Conservation (phyloP, 1,139 yeast species). For the Saccharomyces hybrid region DNA sequence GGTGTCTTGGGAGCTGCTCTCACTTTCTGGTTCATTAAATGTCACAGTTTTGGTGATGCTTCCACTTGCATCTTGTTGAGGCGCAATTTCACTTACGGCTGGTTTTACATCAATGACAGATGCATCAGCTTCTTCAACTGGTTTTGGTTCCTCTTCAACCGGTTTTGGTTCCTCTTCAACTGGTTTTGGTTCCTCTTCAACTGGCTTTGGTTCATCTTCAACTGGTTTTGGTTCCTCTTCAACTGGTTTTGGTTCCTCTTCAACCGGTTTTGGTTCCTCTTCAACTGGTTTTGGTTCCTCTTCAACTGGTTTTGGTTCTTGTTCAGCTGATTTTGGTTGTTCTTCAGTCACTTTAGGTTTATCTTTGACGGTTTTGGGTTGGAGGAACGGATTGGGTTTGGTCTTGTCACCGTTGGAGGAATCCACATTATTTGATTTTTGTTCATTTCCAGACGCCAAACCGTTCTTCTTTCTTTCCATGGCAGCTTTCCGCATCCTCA, state of each 20-base stretch:
- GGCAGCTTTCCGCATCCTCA: constrained; percentile 21
- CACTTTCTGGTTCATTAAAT: constrained; percentile 2
- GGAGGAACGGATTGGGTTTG: not conserved
- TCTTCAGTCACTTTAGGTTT: too few species aligned
- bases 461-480: constrained; percentile 21
- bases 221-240: too few species aligned
- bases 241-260: too few species aligned
- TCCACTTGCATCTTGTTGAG: constrained; percentile 4
- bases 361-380: not conserved
- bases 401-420: not conserved
- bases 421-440: not conserved
- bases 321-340: not conserved
- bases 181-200: too few species aligned
- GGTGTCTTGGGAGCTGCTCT: not conserved
- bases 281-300: not conserved
- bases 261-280: too few species aligned
- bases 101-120: constrained; percentile 1
- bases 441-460: not conserved
- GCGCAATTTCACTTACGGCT: not conserved
- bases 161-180: too few species aligned
- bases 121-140: constrained; percentile 1
- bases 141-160: too few species aligned
- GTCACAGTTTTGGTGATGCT: constrained; percentile 8
- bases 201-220: too few species aligned
- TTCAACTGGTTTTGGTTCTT: too few species aligned